phyloP scores from a whole-genome alignment of 108 stramenopile species.

The Nannochloropsis oceanica region DNA sequence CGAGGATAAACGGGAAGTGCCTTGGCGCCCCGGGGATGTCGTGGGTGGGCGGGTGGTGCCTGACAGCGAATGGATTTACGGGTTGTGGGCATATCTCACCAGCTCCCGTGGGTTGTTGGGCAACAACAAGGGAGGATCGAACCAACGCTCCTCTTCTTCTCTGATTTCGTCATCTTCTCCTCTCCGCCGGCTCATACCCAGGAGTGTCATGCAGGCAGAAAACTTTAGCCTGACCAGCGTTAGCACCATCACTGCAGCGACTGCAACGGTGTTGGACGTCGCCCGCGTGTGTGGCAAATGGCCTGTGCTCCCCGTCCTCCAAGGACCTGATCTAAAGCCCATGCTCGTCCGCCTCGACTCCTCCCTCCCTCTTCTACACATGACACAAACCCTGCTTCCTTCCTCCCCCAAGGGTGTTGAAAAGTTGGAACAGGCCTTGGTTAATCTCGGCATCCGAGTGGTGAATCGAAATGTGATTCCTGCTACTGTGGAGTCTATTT shows the following conservation, averaged over 20 bases:
- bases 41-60: neutral
- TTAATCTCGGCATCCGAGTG: neutral
- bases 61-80: neutral
- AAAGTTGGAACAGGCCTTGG: neutral
- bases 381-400: neutral
- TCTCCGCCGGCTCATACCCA: too few relatives aligned
- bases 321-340: neutral
- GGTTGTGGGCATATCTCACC: neutral
- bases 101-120: neutral
- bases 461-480: neutral
- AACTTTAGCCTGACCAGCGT: too few relatives aligned
- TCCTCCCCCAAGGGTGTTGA: neutral
- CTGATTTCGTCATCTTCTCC: too few relatives aligned
- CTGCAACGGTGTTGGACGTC: neutral
- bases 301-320: neutral
- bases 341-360: neutral
- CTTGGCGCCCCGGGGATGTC: neutral
- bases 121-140: neutral
- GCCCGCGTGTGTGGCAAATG: neutral
- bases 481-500: neutral
- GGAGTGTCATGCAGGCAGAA: too few relatives aligned
- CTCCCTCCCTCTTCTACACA: neutral
- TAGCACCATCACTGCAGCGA: neutral
- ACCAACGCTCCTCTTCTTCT: too few relatives aligned
- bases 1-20: neutral